Conservation (phyloP, 371 early-diverging fungal species). For the Zychaea mexicana region DNA sequence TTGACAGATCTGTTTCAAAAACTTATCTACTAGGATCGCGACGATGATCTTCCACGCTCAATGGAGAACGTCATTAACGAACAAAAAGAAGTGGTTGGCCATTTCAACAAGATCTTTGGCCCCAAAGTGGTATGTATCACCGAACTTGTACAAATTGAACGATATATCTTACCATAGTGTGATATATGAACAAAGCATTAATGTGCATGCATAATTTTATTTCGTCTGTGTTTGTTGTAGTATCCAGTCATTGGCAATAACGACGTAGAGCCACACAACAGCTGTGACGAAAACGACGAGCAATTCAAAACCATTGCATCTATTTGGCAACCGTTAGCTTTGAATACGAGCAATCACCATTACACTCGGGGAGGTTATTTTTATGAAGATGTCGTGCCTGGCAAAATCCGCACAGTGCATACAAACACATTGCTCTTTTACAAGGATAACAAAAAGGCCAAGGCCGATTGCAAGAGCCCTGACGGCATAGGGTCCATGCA, state of each 20-base stretch:
- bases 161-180: background rate
- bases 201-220: background rate
- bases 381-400: constrained; percentile 18
- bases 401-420: constrained; percentile 18
- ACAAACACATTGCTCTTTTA: constrained; percentile 31
- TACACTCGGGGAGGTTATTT: constrained; percentile 22
- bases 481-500: constrained; percentile 22
- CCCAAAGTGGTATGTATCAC: constrained; percentile 23
- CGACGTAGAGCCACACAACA: constrained; percentile 28
- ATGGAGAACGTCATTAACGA: constrained; percentile 15
- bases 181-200: no score
- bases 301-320: constrained; percentile 9
- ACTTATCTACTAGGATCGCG: constrained; percentile 21
- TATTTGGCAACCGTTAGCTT: constrained; percentile 22
- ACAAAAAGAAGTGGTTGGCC: constrained; percentile 23
- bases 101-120: constrained; percentile 26
- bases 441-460: constrained; percentile 19
- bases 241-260: constrained; percentile 44
- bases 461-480: constrained; percentile 20
- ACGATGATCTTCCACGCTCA: constrained; percentile 17
- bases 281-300: constrained; percentile 3
- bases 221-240: constrained; percentile 13
- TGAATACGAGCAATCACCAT: constrained; percentile 11
- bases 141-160: background rate
- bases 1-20: background rate